Evolutionary conservation across 805 yeast species (phyloP).

Genomic region (Jamesozyma piceae): DNA sequence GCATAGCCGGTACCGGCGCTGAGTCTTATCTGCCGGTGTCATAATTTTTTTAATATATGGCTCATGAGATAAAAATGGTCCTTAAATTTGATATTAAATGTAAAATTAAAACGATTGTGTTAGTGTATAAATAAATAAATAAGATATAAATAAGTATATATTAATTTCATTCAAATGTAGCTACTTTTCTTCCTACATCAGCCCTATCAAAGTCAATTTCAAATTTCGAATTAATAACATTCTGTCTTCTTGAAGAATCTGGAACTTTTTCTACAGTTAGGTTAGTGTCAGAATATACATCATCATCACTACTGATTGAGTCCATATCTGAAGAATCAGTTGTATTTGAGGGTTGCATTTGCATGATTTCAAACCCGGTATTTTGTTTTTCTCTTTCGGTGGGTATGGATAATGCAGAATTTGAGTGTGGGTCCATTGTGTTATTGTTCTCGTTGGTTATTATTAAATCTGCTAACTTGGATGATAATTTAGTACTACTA

Average conservation of each 20-base stretch:
- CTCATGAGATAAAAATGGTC: too few relatives aligned
- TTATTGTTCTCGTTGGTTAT: slow-evolving; percentile 2
- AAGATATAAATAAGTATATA: background rate
- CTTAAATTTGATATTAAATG: too few relatives aligned
- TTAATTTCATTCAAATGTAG: slow-evolving; percentile 11
- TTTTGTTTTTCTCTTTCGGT: slow-evolving; percentile 22
- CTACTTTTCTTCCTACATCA: slow-evolving; percentile 33
- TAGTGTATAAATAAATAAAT: background rate
- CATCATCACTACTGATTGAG: background rate
- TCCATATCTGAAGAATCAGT: slow-evolving; percentile 7
- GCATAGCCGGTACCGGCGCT: background rate
- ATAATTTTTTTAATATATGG: too few relatives aligned
- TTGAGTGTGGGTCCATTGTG: slow-evolving; percentile 9
- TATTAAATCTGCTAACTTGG: slow-evolving; percentile 13
- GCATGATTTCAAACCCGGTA: slow-evolving; percentile 24
- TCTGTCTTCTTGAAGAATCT: slow-evolving; percentile 12
- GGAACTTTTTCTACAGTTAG: slow-evolving; percentile 6
- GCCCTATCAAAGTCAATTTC: slow-evolving; percentile 35
- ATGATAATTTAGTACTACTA: slow-evolving; percentile 10
- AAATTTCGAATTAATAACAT: slow-evolving; percentile 25
- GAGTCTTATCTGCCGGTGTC: too few relatives aligned
- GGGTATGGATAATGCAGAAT: slow-evolving; percentile 16
- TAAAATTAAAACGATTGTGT: background rate
- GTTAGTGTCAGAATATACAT: slow-evolving; percentile 1
- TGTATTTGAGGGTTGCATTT: slow-evolving; percentile 11